A percentile compares a stretch with the other conserved stretches of the same genome.
Evolutionary conservation across 1,284 basidiomycete species (phyloP).

Genomic region (Violaceomyces palustris): DNA sequence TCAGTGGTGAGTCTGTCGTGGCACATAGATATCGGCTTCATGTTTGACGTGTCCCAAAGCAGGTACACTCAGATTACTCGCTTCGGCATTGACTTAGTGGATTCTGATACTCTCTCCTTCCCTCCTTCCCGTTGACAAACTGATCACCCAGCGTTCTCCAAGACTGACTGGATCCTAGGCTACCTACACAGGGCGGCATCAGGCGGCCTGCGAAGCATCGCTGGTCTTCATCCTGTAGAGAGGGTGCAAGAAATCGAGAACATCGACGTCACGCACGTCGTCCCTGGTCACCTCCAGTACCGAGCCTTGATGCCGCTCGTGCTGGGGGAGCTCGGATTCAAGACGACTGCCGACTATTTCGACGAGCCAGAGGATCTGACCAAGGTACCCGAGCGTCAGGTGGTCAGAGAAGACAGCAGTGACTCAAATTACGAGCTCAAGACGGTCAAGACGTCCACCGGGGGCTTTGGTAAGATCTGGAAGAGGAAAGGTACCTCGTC

Average conservation of each 20-base stretch:
- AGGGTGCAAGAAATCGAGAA: constrained; percentile 49
- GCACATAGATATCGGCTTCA: too few relatives aligned
- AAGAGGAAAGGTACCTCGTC: constrained; percentile 23
- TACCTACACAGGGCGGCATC: constrained; percentile 50
- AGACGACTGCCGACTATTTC: constrained; percentile 51
- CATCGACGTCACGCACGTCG: constrained; percentile 49
- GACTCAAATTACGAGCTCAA: constrained; percentile 20
- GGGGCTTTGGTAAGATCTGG: constrained; percentile 41
- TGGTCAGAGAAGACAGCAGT: constrained; percentile 15
- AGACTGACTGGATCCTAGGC: constrained; percentile 51
- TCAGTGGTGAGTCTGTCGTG: constrained; percentile 44
- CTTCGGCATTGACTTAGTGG: too few relatives aligned
- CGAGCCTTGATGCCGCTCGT: constrained; percentile 50
- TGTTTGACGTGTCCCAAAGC: too few relatives aligned
- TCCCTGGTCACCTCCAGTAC: constrained; percentile 49
- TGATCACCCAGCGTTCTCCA: constrained; percentile 29
- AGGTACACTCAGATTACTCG: too few relatives aligned
- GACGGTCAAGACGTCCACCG: constrained; percentile 29
- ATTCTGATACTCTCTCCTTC: too few relatives aligned
- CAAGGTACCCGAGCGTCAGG: constrained; percentile 45
- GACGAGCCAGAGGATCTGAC: constrained; percentile 51
- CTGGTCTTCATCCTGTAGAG: constrained; percentile 49
- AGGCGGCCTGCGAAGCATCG: constrained; percentile 48
- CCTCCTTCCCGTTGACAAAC: too few relatives aligned
- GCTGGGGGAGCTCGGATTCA: constrained; percentile 49